Percentiles rank a stretch among this genome's conserved stretches.
phyloP scores from a whole-genome alignment of 306 rosid genomes.

The Cucumis hystrix region DNA sequence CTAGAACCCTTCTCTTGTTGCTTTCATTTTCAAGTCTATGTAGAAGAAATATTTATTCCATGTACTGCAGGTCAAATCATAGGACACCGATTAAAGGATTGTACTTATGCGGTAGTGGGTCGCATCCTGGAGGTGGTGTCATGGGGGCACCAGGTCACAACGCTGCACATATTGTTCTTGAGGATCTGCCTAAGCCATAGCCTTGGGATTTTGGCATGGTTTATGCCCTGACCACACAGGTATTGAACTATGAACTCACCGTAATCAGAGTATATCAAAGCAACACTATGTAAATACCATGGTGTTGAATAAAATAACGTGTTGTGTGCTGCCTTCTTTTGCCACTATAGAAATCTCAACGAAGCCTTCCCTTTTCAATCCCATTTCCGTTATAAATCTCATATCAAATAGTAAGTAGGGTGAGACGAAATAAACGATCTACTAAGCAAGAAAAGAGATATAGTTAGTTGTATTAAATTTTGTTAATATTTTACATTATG shows the following conservation, averaged over 20 bases:
- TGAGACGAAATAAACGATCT: no score
- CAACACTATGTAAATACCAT: background rate
- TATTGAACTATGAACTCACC: background rate
- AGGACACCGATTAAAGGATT: slow-evolving; percentile 64
- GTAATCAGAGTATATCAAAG: background rate
- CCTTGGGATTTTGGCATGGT: background rate
- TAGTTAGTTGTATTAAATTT: no score
- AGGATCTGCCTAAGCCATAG: slow-evolving; percentile 25
- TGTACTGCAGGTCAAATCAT: slow-evolving; percentile 49
- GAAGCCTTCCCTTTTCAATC: background rate
- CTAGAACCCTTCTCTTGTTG: background rate
- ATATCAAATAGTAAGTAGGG: no score
- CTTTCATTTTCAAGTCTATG: background rate
- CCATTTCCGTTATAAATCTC: no score
- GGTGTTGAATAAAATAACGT: background rate
- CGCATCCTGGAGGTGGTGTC: slow-evolving; percentile 97
- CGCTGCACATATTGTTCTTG: slow-evolving; percentile 65
- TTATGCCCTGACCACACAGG: background rate
- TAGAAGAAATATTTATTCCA: background rate
- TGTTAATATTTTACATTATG: no score
- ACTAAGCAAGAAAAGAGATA: no score
- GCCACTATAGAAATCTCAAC: background rate
- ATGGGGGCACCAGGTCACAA: slow-evolving; percentile 95
- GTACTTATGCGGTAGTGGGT: slow-evolving; percentile 70
- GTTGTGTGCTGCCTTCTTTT: background rate